Evolutionary conservation across 352 stramenopile genomes (phyloP).

Genomic region (Achlya hypogyna): DNA sequence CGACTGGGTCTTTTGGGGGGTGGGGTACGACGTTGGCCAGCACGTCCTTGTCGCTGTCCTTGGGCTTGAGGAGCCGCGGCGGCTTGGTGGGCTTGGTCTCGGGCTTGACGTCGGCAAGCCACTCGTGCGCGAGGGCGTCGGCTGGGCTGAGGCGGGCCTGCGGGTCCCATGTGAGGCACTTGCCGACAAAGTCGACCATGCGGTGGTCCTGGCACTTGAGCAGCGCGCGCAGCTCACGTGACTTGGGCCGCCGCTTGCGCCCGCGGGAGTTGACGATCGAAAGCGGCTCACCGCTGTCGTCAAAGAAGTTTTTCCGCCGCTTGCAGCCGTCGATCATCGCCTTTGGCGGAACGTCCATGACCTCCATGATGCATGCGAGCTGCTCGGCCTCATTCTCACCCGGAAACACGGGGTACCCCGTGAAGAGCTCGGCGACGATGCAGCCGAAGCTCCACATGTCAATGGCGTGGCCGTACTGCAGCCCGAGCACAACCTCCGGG

Average conservation of each 20-base stretch:
- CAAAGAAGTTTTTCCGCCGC: conserved; percentile 53
- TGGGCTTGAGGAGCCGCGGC: too few relatives aligned
- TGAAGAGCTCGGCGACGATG: conserved; percentile 76
- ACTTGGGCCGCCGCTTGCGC: conserved; percentile 33
- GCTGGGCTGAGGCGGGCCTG: conserved; percentile 44
- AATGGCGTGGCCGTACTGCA: conserved; percentile 65
- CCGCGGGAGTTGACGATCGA: conserved; percentile 55
- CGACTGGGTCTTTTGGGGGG: too few relatives aligned
- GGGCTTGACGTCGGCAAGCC: conserved; percentile 26
- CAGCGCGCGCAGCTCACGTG: conserved; percentile 28
- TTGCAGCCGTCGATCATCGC: conserved; percentile 44
- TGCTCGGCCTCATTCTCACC: conserved; percentile 79
- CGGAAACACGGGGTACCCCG: conserved; percentile 74
- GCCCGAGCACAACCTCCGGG: conserved; percentile 95
- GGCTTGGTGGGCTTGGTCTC: neutral
- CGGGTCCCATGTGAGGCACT: conserved; percentile 64
- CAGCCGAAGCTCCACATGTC: conserved; percentile 89
- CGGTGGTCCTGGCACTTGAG: conserved; percentile 39
- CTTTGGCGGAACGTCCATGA: conserved; percentile 41
- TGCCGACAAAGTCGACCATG: conserved; percentile 51
- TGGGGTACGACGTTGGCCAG: too few relatives aligned
- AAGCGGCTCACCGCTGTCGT: conserved; percentile 34
- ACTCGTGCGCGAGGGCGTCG: conserved; percentile 49
- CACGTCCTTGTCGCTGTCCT: too few relatives aligned
- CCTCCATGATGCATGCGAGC: conserved; percentile 80